Evolutionary conservation across 805 yeast genomes (phyloP).

Genomic region (Saturnispora dispora): DNA sequence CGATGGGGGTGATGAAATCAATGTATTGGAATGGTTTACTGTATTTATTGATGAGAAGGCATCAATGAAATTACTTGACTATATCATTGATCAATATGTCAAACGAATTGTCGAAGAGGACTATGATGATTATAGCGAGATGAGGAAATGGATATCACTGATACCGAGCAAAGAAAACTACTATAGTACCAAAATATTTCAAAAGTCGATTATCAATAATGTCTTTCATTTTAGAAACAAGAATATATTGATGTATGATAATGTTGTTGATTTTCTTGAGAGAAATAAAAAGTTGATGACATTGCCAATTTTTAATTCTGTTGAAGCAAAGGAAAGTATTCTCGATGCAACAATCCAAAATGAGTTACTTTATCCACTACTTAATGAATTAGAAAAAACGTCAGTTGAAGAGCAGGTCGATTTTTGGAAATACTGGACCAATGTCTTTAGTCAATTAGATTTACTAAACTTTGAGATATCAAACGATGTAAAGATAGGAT

Average conservation of each 20-base stretch:
- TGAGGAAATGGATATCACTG: background rate
- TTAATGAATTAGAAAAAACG: background rate
- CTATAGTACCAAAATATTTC: constrained; percentile 2
- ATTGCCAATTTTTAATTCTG: background rate
- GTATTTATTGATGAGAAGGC: background rate
- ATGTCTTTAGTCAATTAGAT: background rate
- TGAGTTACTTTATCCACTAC: background rate
- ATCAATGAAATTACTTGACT: background rate
- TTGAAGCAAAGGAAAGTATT: background rate
- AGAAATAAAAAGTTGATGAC: background rate
- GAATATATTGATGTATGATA: background rate
- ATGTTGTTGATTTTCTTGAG: background rate
- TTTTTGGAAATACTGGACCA: constrained; percentile 4
- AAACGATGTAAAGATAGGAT: background rate
- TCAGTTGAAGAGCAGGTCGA: background rate
- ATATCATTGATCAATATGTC: background rate
- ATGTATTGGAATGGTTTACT: constrained; percentile 4
- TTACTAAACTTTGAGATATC: background rate
- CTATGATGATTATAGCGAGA: background rate
- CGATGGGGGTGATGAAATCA: background rate
- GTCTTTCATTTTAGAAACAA: background rate
- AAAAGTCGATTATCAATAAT: background rate
- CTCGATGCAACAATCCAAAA: background rate
- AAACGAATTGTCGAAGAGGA: background rate
- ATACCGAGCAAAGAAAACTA: constrained; percentile 13